phyloP scores from a whole-genome alignment of 2,329 filamentous ascomycete genomes.

The Pestalotiopsis sp. region DNA sequence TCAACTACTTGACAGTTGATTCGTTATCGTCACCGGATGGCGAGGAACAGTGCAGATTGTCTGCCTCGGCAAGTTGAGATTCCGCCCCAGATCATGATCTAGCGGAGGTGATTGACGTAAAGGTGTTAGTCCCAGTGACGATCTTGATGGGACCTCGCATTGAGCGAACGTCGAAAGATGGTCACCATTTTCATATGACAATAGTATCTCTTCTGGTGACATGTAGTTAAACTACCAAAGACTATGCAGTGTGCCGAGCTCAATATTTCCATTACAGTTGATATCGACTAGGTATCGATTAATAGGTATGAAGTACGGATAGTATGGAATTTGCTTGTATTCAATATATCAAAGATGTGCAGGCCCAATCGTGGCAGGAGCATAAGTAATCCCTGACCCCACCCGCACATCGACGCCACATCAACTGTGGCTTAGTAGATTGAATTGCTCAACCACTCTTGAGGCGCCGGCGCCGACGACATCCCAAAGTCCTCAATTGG shows the following conservation, averaged over 20 bases:
- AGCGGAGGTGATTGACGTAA: slow-evolving; percentile 1
- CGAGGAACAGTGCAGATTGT: background rate
- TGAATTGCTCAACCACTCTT: background rate
- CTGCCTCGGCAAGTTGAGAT: background rate
- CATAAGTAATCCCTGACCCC: background rate
- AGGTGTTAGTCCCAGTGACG: background rate
- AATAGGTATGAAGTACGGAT: no score
- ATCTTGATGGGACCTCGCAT: background rate
- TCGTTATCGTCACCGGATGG: background rate
- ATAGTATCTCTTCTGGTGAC: background rate
- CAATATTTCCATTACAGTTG: no score
- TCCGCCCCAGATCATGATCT: background rate
- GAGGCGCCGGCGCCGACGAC: slow-evolving; percentile 8
- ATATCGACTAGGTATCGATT: no score
- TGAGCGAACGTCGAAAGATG: background rate
- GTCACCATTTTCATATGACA: background rate
- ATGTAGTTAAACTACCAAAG: no score
- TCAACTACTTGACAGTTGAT: background rate
- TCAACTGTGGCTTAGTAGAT: background rate
- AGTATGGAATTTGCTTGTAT: no score
- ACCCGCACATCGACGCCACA: background rate
- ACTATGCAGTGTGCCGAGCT: no score
- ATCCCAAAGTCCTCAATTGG: slow-evolving; percentile 6
- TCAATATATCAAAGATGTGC: background rate
- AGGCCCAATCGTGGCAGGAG: background rate